Evolutionary conservation across 768 basidiomycete species (phyloP).

Genomic region (Tylopilus rubrobrunneus): DNA sequence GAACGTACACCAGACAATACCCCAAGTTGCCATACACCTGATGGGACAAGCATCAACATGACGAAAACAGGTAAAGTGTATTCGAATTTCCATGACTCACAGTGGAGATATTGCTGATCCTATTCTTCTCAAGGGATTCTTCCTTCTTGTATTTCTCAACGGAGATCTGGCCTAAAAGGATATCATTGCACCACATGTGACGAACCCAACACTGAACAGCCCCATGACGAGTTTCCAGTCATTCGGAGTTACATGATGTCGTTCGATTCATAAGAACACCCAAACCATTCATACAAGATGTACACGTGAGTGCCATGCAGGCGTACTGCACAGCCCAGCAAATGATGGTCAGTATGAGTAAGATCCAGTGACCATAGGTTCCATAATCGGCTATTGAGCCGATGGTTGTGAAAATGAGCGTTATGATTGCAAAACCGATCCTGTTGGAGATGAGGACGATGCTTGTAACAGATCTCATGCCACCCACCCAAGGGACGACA

Average conservation of each 20-base stretch:
- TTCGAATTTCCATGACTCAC: slow-evolving; percentile 38
- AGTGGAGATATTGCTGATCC: no score
- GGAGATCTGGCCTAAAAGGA: no score
- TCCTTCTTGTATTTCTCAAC: no score
- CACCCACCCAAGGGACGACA: no score
- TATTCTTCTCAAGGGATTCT: no score
- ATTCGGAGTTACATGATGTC: slow-evolving; percentile 49
- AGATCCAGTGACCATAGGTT: slow-evolving; percentile 70
- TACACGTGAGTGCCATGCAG: no score
- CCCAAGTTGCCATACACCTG: slow-evolving; percentile 78
- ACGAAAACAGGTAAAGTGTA: neutral
- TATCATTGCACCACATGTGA: slow-evolving; percentile 75
- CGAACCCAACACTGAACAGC: slow-evolving; percentile 75
- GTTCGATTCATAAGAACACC: neutral
- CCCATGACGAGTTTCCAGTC: slow-evolving; percentile 78
- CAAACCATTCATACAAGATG: slow-evolving; percentile 44
- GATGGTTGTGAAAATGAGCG: slow-evolving; percentile 72
- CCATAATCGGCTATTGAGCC: slow-evolving; percentile 40
- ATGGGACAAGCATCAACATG: neutral
- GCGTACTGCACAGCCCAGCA: no score
- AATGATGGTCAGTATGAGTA: no score
- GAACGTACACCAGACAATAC: slow-evolving; percentile 57
- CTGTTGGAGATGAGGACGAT: slow-evolving; percentile 77
- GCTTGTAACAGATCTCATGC: slow-evolving; percentile 74
- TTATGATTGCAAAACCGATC: slow-evolving; percentile 79